Base-by-base conservation (phyloP, 345 rosid genomes). In the Citropsis articulata region DNA sequence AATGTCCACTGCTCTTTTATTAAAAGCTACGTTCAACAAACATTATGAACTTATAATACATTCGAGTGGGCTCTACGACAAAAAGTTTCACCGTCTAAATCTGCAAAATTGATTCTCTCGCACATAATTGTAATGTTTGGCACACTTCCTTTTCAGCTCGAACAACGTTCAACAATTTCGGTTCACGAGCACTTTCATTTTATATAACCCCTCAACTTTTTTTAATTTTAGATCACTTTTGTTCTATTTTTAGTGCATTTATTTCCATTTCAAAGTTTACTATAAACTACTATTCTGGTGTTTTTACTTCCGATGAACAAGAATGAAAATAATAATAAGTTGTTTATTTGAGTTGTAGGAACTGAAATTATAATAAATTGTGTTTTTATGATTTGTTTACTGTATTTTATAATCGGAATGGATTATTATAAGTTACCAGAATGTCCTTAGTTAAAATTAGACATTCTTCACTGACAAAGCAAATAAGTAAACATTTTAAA, bases 381-480 rank as follows among this genome's bases (percentile, higher is more conserved):
- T 13, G 13, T 13, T 45, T 0, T 2, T 5, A 13, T 45, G 1
- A 45, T 45, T 12, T 13, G 16, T 12, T 42, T 42, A 42, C 0
- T 12, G 12, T 13, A 0, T 13, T 0, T 45, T 12, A 3, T 42
- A 13, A 45, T 45, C 1, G 0, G 5, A 45, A 13, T 45, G 0
- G 0, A 45, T 13, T 45, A 0, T 3, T 45, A 0, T 13, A 13
- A 45, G 5, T 45, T 45, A 45, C 3, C 1, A 3, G 0, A 3
- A 45, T 45, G 0, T 1, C 0, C 1, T 45, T 13, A 12, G 1
- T 12, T 45, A 12, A 45, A 13, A 45, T 45, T 13, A 45, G 10
- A 0, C 13, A 45, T 45, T 13, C 4, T 45, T 45, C 18, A 45
- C 18, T 12, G 13, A 45, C 1, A 45, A 42, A 42, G 13, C 1